These are phyloP conservation scores for Thelonectria olida DNA, from an alignment of 2,329 filamentous ascomycete genomes.

Conservation along the genomic window DNA sequence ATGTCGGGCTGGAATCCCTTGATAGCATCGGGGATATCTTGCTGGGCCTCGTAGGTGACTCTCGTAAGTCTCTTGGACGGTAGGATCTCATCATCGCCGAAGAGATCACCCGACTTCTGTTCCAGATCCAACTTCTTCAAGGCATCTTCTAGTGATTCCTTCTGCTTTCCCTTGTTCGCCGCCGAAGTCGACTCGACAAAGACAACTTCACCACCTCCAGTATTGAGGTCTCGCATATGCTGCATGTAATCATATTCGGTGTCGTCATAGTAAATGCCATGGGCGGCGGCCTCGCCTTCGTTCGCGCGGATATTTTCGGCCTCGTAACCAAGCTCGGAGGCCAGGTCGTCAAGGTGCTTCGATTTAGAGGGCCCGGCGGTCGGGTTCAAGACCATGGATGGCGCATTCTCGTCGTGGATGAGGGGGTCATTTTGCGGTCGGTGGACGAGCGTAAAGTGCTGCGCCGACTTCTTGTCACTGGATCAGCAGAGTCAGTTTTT, in stretches of 20 bases:
- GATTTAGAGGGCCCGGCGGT: slow-evolving; percentile 53
- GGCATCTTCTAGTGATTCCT: slow-evolving; percentile 84
- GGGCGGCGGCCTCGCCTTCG: slow-evolving; percentile 93
- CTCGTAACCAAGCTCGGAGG: slow-evolving; percentile 76
- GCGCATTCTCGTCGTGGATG: slow-evolving; percentile 90
- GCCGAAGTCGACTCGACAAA: slow-evolving; percentile 80
- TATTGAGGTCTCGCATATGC: slow-evolving; percentile 89
- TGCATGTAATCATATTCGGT: slow-evolving; percentile 99
- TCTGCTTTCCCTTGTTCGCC: slow-evolving; percentile 79
- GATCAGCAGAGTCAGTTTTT: slow-evolving; percentile 19
- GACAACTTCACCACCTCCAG: slow-evolving; percentile 76
- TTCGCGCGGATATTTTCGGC: slow-evolving; percentile 77
- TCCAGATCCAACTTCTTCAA: slow-evolving; percentile 70
- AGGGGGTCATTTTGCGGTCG: slow-evolving; percentile 96
- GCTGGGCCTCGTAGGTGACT: slow-evolving; percentile 88
- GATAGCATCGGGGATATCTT: slow-evolving; percentile 90
- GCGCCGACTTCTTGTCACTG: slow-evolving; percentile 87
- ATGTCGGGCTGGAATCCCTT: slow-evolving; percentile 97
- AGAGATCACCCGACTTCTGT: slow-evolving; percentile 63
- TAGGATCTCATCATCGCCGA: slow-evolving; percentile 79
- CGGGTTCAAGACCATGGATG: slow-evolving; percentile 89
- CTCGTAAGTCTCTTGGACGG: slow-evolving; percentile 82
- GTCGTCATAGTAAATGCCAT: slow-evolving; percentile 96
- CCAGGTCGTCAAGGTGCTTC: slow-evolving; percentile 79
- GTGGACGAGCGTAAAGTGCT: slow-evolving; percentile 93